A percentile compares a stretch with the other conserved stretches of the same genome.
These are phyloP conservation scores for Agrocybe pediades DNA, from an alignment of 768 basidiomycete species.

Conservation along the genomic window DNA sequence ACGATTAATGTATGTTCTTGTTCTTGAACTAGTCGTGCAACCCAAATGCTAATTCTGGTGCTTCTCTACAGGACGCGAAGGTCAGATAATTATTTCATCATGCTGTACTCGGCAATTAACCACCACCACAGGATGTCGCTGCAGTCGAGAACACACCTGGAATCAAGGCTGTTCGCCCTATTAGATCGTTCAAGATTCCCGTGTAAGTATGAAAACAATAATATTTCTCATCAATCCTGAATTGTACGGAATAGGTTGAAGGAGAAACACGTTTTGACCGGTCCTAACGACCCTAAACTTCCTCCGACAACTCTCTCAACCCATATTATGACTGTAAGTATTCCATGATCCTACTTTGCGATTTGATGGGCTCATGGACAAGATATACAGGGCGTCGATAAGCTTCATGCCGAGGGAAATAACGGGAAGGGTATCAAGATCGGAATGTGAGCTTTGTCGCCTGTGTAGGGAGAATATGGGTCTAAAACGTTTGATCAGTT, in stretches of 20 bases:
- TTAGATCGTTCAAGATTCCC: conserved; percentile 41
- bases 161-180: conserved; percentile 56
- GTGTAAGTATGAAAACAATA: conserved; percentile 12
- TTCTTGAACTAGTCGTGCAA: too few relatives aligned
- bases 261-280: conserved; percentile 36
- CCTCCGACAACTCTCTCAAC: conserved; percentile 47
- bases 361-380: neutral
- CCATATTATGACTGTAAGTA: conserved; percentile 51
- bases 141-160: conserved; percentile 47
- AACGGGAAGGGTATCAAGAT: conserved; percentile 70
- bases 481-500: conserved; percentile 25
- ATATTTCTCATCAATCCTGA: neutral
- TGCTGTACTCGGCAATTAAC: neutral
- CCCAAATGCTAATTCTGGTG: neutral
- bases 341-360: neutral
- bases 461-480: neutral
- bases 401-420: conserved; percentile 61
- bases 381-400: conserved; percentile 53
- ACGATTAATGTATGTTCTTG: conserved; percentile 38
- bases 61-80: conserved; percentile 15
- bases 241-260: conserved; percentile 26
- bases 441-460: conserved; percentile 46
- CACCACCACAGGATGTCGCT: conserved; percentile 42
- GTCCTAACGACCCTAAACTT: conserved; percentile 36
- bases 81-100: conserved; percentile 8